Evolutionary conservation across 768 basidiomycete genomes (phyloP).

Genomic region (Hygrophorus pudorinus): DNA sequence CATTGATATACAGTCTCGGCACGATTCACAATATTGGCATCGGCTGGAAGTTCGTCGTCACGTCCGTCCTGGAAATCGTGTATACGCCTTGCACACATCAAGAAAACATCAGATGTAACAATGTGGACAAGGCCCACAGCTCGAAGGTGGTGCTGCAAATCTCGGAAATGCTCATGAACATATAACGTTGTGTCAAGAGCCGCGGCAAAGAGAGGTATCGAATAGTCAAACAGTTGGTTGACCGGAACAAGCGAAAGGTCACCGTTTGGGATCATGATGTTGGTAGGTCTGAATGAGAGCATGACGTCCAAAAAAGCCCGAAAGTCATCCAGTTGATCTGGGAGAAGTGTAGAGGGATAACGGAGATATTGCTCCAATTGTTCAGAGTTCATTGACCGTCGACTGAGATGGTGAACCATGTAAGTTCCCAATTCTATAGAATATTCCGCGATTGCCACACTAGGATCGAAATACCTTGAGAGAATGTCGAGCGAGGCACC

Average conservation of each 20-base stretch:
- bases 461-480: background rate
- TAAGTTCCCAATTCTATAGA: background rate
- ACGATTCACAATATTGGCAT: slow-evolving; percentile 12
- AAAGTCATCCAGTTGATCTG: background rate
- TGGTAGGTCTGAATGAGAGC: background rate
- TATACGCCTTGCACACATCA: slow-evolving; percentile 7
- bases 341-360: background rate
- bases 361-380: background rate
- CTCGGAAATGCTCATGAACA: background rate
- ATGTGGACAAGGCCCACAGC: background rate
- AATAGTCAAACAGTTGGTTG: background rate
- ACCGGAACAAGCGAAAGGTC: background rate
- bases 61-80: slow-evolving; percentile 21
- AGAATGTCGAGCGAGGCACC: slow-evolving; percentile 3
- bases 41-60: slow-evolving; percentile 7
- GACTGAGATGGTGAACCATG: background rate
- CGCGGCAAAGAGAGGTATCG: background rate
- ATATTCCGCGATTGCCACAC: background rate
- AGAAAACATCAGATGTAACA: background rate
- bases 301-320: background rate
- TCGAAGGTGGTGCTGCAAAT: too few relatives aligned
- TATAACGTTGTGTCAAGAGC: background rate
- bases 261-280: background rate
- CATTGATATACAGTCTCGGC: slow-evolving; percentile 23
- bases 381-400: background rate